These are phyloP conservation scores for Pestalotiopsis fici DNA, from an alignment of 2,329 filamentous ascomycete species.

Conservation along the genomic window DNA sequence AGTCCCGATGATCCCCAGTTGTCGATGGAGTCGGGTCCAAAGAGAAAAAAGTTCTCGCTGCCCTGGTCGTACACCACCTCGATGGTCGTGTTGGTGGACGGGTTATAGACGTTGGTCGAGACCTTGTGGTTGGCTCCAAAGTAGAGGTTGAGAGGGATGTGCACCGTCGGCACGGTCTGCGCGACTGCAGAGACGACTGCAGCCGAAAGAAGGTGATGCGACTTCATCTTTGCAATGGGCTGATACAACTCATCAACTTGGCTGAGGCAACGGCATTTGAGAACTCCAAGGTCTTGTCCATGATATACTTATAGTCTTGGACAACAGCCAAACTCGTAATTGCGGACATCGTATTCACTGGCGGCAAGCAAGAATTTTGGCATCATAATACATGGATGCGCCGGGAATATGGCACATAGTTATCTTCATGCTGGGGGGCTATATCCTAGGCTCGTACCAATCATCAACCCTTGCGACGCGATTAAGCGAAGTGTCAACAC, in stretches of 20 bases:
- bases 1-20: slow-evolving; percentile 10
- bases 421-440: not conserved
- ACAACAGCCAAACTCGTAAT: not conserved
- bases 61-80: slow-evolving; percentile 24
- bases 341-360: not conserved
- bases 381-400: not conserved
- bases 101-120: slow-evolving; percentile 19
- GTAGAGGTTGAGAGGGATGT: slow-evolving; percentile 10
- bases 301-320: not conserved
- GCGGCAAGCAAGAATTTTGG: not conserved
- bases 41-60: slow-evolving; percentile 23
- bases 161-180: slow-evolving; percentile 9
- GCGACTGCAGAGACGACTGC: not conserved
- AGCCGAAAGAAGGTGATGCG: not conserved
- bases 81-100: slow-evolving; percentile 19
- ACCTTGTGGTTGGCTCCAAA: slow-evolving; percentile 17
- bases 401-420: not conserved
- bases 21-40: slow-evolving; percentile 13
- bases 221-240: not conserved
- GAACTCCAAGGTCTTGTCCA: not conserved
- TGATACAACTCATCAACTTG: not conserved
- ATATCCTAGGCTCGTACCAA: not conserved
- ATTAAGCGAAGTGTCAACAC: slow-evolving; percentile 1
- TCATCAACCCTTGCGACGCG: not conserved
- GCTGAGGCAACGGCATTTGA: not conserved